Percentiles rank a stretch among this genome's conserved stretches.
phyloP scores from a whole-genome alignment of 2,329 filamentous ascomycete species.

The Ophiostoma pallidulum region DNA sequence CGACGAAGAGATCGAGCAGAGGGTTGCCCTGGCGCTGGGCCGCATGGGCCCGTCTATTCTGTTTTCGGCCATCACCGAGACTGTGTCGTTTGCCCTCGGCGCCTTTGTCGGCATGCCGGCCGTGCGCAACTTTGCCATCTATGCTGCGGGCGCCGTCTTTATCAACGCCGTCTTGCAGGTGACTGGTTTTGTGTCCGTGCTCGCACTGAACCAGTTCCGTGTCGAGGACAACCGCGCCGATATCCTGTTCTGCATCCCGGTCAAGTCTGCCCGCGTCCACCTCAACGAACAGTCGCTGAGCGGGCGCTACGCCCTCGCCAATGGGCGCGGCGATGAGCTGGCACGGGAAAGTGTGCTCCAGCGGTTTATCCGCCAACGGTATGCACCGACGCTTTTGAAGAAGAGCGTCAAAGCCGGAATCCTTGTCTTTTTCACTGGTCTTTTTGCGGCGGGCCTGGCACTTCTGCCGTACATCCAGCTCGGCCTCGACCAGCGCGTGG shows the following conservation, averaged over 20 bases:
- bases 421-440: slow-evolving; percentile 70
- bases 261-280: slow-evolving; percentile 63
- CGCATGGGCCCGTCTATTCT: slow-evolving; percentile 96
- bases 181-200: slow-evolving; percentile 90
- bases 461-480: slow-evolving; percentile 77
- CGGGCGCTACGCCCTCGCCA: slow-evolving; percentile 23
- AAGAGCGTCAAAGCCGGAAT: slow-evolving; percentile 71
- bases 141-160: slow-evolving; percentile 90
- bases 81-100: slow-evolving; percentile 82
- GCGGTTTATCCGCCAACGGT: slow-evolving; percentile 79
- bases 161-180: slow-evolving; percentile 96
- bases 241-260: slow-evolving; percentile 80
- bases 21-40: slow-evolving; percentile 80
- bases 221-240: slow-evolving; percentile 85
- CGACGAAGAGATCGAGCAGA: slow-evolving; percentile 76
- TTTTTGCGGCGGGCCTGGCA: slow-evolving; percentile 78
- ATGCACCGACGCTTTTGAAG: slow-evolving; percentile 72
- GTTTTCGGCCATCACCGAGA: slow-evolving; percentile 90
- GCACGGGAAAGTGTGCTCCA: slow-evolving; percentile 79
- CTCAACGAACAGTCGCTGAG: slow-evolving; percentile 40
- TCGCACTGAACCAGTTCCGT: slow-evolving; percentile 82
- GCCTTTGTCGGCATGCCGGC: slow-evolving; percentile 96
- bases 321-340: slow-evolving; percentile 57
- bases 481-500: slow-evolving; percentile 88
- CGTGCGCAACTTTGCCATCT: slow-evolving; percentile 92